These are phyloP conservation scores for Colletotrichum higginsianum DNA, from an alignment of 2,329 filamentous ascomycete genomes.

Conservation along the genomic window DNA sequence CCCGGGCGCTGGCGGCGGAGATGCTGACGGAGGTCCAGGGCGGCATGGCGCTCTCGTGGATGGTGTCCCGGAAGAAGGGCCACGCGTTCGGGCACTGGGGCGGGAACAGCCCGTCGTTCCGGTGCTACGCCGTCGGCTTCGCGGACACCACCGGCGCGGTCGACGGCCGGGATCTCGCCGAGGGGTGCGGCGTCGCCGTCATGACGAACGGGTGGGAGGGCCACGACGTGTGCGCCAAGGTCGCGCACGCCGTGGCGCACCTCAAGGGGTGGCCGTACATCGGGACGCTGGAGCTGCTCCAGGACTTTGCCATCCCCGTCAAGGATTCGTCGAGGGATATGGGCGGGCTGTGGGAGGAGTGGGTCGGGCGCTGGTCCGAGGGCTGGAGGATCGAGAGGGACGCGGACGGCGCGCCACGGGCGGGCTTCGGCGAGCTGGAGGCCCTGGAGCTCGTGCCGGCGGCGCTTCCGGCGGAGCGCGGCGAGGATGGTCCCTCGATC, in stretches of 20 bases:
- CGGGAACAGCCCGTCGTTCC: constrained; percentile 42
- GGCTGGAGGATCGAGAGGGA: constrained; percentile 18
- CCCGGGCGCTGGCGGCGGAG: constrained; percentile 29
- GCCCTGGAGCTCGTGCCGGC: constrained; percentile 15
- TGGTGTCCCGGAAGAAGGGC: constrained; percentile 20
- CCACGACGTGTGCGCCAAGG: constrained; percentile 16
- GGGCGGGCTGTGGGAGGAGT: constrained; percentile 5
- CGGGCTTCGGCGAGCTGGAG: constrained; percentile 10
- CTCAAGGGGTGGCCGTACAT: constrained; percentile 35
- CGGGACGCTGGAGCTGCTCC: constrained; percentile 21
- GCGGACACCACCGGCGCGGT: constrained; percentile 24
- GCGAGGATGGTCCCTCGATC: constrained; percentile 7
- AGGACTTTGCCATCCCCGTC: constrained; percentile 17
- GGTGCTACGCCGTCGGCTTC: constrained; percentile 41
- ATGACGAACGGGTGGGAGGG: constrained; percentile 44
- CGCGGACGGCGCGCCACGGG: not conserved
- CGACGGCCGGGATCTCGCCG: constrained; percentile 10
- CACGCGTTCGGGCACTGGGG: constrained; percentile 43
- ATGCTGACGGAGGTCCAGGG: constrained; percentile 43
- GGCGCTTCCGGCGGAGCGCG: constrained; percentile 17
- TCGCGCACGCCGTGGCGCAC: constrained; percentile 21
- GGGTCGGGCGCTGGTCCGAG: constrained; percentile 20
- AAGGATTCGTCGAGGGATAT: not conserved
- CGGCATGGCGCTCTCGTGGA: constrained; percentile 43
- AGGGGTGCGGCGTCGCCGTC: constrained; percentile 42